Percentiles rank a stretch among this genome's conserved stretches.
Conservation (phyloP, 345 rosid species). For the Salix brachista region DNA sequence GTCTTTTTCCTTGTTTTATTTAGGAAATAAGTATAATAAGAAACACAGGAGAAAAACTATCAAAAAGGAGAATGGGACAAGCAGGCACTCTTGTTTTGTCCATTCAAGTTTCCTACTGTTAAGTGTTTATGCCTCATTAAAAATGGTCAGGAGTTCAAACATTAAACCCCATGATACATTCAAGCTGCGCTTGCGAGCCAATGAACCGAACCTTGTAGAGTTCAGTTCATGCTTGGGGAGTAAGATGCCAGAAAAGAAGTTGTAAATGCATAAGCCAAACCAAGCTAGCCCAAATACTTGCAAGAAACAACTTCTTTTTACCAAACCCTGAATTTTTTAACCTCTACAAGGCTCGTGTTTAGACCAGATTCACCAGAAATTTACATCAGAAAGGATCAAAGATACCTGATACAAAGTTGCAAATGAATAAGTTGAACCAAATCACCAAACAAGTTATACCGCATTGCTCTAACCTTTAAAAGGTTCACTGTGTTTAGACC, state of each 20-base stretch:
- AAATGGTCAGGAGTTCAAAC: not conserved
- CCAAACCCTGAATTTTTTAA: not conserved
- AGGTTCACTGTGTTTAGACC: slow-evolving; percentile 95
- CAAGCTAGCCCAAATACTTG: not conserved
- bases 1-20: too few species aligned
- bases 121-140: not conserved
- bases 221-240: not conserved
- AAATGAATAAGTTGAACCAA: not conserved
- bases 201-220: not conserved
- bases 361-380: not conserved
- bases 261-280: not conserved
- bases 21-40: too few species aligned
- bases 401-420: not conserved
- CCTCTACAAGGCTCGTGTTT: not conserved
- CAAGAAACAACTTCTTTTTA: not conserved
- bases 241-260: not conserved
- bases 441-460: not conserved
- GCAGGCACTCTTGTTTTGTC: not conserved
- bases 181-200: not conserved
- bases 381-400: not conserved
- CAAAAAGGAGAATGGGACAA: too few species aligned
- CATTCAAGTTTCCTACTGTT: not conserved
- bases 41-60: too few species aligned
- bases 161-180: not conserved
- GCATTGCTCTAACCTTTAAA: slow-evolving; percentile 56